Percentiles rank a stretch among this genome's conserved stretches.
These are phyloP conservation scores for Aspergillus egyptiacus DNA, from an alignment of 495 filamentous ascomycete species.

Conservation along the genomic window DNA sequence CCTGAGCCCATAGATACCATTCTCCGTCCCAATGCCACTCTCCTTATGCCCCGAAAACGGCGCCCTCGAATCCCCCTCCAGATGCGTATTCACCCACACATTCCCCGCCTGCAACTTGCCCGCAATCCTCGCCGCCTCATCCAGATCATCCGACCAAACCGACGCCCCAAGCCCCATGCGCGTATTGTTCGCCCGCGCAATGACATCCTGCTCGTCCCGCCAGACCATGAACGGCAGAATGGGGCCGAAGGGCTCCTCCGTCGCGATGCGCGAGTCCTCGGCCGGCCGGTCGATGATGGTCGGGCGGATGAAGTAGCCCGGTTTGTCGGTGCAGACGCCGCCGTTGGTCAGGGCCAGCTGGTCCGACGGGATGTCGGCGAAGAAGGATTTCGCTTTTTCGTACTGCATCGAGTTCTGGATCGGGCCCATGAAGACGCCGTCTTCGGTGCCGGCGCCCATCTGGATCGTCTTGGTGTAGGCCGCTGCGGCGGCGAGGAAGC, in stretches of 20 bases:
- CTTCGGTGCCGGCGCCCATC: background rate
- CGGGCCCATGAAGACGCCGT: slow-evolving; percentile 6
- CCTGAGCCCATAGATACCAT: slow-evolving; percentile 50
- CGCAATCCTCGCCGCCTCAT: slow-evolving; percentile 69
- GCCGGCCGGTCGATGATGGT: slow-evolving; percentile 6
- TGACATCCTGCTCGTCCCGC: slow-evolving; percentile 73
- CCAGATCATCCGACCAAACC: slow-evolving; percentile 73
- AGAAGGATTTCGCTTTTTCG: slow-evolving; percentile 3
- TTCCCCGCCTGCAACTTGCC: slow-evolving; percentile 67
- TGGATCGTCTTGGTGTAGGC: background rate
- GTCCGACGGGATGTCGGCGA: background rate
- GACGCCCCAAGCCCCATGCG: slow-evolving; percentile 79
- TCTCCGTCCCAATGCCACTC: slow-evolving; percentile 43
- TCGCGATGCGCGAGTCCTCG: background rate
- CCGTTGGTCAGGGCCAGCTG: background rate
- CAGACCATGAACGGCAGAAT: slow-evolving; percentile 47
- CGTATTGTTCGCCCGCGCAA: slow-evolving; percentile 75
- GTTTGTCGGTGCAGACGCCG: background rate
- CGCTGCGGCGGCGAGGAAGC: slow-evolving; percentile 1
- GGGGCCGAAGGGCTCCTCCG: slow-evolving; percentile 23
- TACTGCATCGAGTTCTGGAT: slow-evolving; percentile 14
- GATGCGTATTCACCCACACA: slow-evolving; percentile 21
- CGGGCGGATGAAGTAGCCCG: slow-evolving; percentile 6
- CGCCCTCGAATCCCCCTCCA: slow-evolving; percentile 21
- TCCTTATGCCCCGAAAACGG: slow-evolving; percentile 53